phyloP scores from a whole-genome alignment of 768 basidiomycete species.

The Lactarius hatsudake region DNA sequence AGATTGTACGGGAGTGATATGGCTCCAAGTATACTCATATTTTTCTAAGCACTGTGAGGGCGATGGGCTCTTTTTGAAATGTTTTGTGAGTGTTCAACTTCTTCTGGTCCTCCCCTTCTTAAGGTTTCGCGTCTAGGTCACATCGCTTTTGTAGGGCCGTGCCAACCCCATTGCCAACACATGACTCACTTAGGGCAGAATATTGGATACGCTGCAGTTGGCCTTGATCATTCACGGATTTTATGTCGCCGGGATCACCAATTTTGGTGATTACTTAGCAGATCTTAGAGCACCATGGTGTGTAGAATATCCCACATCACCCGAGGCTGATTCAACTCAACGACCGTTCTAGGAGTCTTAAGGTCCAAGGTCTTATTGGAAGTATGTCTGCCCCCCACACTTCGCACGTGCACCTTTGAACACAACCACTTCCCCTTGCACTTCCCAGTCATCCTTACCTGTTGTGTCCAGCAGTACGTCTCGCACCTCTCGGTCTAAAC shows the following conservation, averaged over 20 bases:
- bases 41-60: neutral
- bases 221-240: neutral
- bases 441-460: neutral
- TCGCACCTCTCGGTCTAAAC: no score
- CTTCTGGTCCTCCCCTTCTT: neutral
- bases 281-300: slow-evolving; percentile 1
- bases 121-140: neutral
- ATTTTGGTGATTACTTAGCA: slow-evolving; percentile 8
- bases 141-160: slow-evolving; percentile 3
- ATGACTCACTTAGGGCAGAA: neutral
- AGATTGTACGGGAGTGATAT: slow-evolving; percentile 10
- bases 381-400: neutral
- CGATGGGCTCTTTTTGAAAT: slow-evolving; percentile 4
- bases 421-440: neutral
- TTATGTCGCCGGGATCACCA: slow-evolving; percentile 5
- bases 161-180: neutral
- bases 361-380: neutral
- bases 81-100: neutral
- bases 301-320: neutral
- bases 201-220: slow-evolving; percentile 3
- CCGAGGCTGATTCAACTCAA: neutral
- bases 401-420: neutral
- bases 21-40: slow-evolving; percentile 3
- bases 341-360: slow-evolving; percentile 1
- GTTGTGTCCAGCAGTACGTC: slow-evolving; percentile 5